These are phyloP conservation scores for Rhizopus sp. DNA, from an alignment of 371 early-diverging fungal species.

Conservation along the genomic window DNA sequence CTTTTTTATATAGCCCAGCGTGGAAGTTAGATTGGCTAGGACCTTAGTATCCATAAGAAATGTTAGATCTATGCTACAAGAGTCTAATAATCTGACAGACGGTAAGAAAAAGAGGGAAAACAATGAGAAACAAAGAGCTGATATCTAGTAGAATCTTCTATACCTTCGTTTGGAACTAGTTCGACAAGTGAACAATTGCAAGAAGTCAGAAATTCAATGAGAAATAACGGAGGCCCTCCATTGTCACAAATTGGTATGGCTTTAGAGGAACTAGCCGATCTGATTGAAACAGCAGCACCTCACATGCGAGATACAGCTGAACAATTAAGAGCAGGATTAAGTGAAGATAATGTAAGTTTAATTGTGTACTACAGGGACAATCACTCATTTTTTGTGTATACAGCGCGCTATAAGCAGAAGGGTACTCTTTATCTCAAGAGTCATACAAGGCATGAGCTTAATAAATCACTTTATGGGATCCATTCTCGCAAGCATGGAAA, in stretches of 20 bases:
- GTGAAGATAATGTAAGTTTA: conserved; percentile 1
- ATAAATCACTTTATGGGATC: conserved; percentile 51
- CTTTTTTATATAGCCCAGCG: conserved; percentile 31
- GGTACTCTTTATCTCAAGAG: conserved; percentile 36
- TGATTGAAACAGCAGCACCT: conserved; percentile 38
- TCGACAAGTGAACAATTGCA: conserved; percentile 35
- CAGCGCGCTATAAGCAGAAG: conserved; percentile 15
- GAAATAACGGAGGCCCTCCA: conserved; percentile 34
- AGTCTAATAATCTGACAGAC: conserved; percentile 12
- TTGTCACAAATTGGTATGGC: conserved; percentile 44
- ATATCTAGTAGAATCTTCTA: background rate
- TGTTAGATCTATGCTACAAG: conserved; percentile 43
- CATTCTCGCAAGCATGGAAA: conserved; percentile 45
- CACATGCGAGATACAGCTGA: conserved; percentile 37
- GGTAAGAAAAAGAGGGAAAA: conserved; percentile 3
- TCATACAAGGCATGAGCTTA: conserved; percentile 52
- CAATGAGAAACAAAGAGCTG: background rate
- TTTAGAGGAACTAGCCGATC: conserved; percentile 41
- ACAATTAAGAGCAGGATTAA: conserved; percentile 23
- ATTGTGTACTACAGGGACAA: background rate
- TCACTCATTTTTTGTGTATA: background rate
- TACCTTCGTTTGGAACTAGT: conserved; percentile 8
- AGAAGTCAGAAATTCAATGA: conserved; percentile 40
- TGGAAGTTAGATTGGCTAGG: conserved; percentile 48
- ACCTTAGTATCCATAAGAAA: conserved; percentile 48